Conservation (phyloP, 108 stramenopile species). For the Asterionellopsis glacialis region DNA sequence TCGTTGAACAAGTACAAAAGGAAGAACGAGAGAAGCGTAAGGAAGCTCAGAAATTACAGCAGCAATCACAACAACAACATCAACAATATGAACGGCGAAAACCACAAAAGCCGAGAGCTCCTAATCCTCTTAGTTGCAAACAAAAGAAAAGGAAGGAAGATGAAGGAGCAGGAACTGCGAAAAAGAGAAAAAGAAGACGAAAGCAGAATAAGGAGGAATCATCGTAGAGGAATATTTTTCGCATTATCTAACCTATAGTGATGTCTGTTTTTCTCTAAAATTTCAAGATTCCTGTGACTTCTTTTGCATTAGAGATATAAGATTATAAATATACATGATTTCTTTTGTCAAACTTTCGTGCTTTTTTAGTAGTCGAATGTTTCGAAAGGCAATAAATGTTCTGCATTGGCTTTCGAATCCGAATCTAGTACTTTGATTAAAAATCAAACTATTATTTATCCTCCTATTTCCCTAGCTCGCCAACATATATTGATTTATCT, state of each 20-base stretch:
- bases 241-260: too few relatives aligned
- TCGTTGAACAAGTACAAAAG: slow-evolving; percentile 26
- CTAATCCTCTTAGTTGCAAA: slow-evolving; percentile 1
- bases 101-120: not conserved
- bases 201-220: not conserved
- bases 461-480: slow-evolving; percentile 31
- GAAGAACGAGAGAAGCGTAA: slow-evolving; percentile 1
- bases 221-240: not conserved
- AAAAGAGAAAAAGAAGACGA: slow-evolving; percentile 2
- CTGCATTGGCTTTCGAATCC: too few relatives aligned
- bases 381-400: too few relatives aligned
- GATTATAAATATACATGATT: too few relatives aligned
- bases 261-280: too few relatives aligned
- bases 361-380: too few relatives aligned
- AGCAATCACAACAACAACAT: not conserved
- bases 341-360: too few relatives aligned
- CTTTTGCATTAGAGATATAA: too few relatives aligned
- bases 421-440: not conserved
- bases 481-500: slow-evolving; percentile 62
- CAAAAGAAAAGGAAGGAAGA: not conserved
- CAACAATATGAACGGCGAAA: not conserved
- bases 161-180: not conserved
- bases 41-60: not conserved
- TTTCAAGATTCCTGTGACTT: too few relatives aligned
- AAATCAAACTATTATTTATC: not conserved